phyloP scores from a whole-genome alignment of 768 basidiomycete species.

The Leccinum variicolor region DNA sequence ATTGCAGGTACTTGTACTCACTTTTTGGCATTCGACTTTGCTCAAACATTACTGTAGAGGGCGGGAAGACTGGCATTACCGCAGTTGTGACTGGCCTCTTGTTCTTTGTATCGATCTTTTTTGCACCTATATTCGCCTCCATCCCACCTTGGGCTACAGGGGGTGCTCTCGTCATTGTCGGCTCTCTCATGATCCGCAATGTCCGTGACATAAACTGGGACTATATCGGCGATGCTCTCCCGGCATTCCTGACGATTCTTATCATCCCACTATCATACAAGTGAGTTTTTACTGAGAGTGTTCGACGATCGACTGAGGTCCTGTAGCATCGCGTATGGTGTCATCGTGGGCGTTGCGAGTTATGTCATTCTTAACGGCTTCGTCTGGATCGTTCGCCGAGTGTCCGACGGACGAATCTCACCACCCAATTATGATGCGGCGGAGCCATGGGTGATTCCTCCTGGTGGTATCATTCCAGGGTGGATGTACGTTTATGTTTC shows the following conservation, averaged over 20 bases:
- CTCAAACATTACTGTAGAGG: conserved; percentile 47
- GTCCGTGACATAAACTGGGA: conserved; percentile 88
- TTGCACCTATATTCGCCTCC: conserved; percentile 84
- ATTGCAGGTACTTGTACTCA: conserved; percentile 51
- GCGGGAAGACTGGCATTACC: conserved; percentile 83
- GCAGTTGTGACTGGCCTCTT: conserved; percentile 68
- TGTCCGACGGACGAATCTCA: conserved; percentile 54
- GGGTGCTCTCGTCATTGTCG: conserved; percentile 79
- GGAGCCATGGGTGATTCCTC: conserved; percentile 70
- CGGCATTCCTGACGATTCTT: conserved; percentile 79
- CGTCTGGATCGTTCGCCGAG: conserved; percentile 53
- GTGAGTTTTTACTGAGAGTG: conserved; percentile 35
- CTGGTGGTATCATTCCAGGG: conserved; percentile 61
- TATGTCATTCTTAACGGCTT: conserved; percentile 74
- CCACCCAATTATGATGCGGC: conserved; percentile 63
- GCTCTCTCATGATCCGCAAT: conserved; percentile 87
- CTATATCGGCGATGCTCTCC: conserved; percentile 83
- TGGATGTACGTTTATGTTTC: conserved; percentile 56
- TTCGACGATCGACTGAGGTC: neutral
- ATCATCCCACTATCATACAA: conserved; percentile 79
- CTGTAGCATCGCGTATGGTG: conserved; percentile 80
- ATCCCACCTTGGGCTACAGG: conserved; percentile 89
- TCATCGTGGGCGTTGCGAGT: conserved; percentile 73
- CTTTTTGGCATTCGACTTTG: neutral
- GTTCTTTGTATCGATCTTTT: conserved; percentile 85